Conservation (phyloP, 2,329 filamentous ascomycete species). For the Verticillium isaacii region DNA sequence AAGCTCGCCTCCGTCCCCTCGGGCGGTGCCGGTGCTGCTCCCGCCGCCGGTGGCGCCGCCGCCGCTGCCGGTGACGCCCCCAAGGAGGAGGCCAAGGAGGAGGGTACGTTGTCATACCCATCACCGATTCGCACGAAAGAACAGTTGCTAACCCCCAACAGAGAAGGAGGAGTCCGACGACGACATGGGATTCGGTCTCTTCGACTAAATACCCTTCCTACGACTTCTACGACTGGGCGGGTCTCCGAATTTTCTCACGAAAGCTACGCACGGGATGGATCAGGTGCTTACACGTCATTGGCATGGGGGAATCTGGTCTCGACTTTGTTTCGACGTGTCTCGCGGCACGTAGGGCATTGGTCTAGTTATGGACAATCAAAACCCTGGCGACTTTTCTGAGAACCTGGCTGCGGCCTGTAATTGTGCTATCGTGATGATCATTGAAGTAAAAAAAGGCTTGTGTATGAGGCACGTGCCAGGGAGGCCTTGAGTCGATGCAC, state of each 20-base stretch:
- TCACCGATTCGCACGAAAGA: not conserved
- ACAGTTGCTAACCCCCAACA: conserved; percentile 25
- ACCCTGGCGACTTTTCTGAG: conserved; percentile 13
- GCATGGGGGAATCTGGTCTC: conserved; percentile 22
- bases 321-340: conserved; percentile 12
- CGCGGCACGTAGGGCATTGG: conserved; percentile 6
- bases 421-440: not conserved
- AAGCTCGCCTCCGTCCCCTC: conserved; percentile 98
- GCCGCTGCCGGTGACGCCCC: conserved; percentile 61
- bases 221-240: conserved; percentile 20
- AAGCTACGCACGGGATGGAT: conserved; percentile 25
- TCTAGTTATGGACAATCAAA: conserved; percentile 13
- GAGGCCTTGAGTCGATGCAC: not conserved
- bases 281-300: conserved; percentile 23
- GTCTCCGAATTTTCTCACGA: conserved; percentile 26
- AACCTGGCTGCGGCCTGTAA: not conserved
- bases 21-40: conserved; percentile 71
- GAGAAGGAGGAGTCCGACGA: conserved; percentile 47
- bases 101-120: conserved; percentile 63
- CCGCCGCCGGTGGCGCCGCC: conserved; percentile 62
- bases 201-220: conserved; percentile 53
- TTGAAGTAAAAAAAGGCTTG: no score
- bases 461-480: no score
- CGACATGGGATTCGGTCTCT: conserved; percentile 59
- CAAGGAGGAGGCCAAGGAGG: conserved; percentile 64